Percentiles rank a stretch among this genome's conserved stretches.
These are phyloP conservation scores for Ampelomyces quisqualis DNA, from an alignment of 2,329 filamentous ascomycete species.

Conservation along the genomic window DNA sequence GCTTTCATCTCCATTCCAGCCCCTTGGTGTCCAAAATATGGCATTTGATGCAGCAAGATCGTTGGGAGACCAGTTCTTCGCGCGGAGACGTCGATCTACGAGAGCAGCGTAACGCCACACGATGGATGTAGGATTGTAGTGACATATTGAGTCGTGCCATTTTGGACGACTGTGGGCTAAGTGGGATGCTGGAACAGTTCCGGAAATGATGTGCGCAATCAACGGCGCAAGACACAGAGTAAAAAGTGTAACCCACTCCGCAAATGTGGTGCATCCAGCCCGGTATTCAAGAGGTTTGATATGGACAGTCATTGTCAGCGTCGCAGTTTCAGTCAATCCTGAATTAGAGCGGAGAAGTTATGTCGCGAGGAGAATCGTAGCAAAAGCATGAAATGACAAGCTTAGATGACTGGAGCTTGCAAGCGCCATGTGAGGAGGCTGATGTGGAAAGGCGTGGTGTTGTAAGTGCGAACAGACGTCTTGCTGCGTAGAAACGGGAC, in stretches of 20 bases:
- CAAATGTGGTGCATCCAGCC: slow-evolving; percentile 16
- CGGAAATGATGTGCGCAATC: slow-evolving; percentile 34
- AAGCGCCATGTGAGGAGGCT: too few species aligned
- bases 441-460: too few species aligned
- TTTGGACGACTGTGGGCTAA: slow-evolving; percentile 14
- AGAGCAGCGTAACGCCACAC: slow-evolving; percentile 44
- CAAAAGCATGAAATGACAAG: too few species aligned
- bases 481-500: too few species aligned
- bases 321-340: too few species aligned
- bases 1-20: slow-evolving; percentile 41
- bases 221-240: slow-evolving; percentile 39
- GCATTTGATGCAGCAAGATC: slow-evolving; percentile 40
- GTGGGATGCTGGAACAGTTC: slow-evolving; percentile 23
- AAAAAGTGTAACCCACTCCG: slow-evolving; percentile 35
- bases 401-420: too few species aligned
- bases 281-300: slow-evolving; percentile 7
- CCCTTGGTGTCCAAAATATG: slow-evolving; percentile 38
- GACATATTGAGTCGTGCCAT: slow-evolving; percentile 26
- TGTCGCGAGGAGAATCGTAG: too few species aligned
- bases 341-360: too few species aligned
- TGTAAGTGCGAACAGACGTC: too few species aligned
- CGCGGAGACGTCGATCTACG: slow-evolving; percentile 36
- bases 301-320: neutral
- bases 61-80: slow-evolving; percentile 26
- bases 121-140: slow-evolving; percentile 44